These are phyloP conservation scores for Cytospora chrysosperma DNA, from an alignment of 2,329 filamentous ascomycete species.

Conservation along the genomic window DNA sequence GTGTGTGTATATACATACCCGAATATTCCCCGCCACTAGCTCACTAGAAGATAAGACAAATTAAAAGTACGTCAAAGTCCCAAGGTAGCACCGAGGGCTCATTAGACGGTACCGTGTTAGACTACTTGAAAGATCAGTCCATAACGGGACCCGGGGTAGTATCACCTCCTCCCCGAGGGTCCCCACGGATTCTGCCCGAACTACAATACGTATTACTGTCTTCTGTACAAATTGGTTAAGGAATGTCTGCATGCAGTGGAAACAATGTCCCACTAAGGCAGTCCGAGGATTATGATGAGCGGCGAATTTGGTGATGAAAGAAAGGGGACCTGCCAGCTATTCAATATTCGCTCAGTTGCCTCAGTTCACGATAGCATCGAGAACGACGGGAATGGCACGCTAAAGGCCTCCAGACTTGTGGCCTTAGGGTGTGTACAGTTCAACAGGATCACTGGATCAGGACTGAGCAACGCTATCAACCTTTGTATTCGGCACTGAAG, in stretches of 20 bases:
- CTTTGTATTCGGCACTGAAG: background rate
- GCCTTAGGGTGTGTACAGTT: too few species aligned
- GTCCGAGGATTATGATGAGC: background rate
- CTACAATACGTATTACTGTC: background rate
- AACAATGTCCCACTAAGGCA: background rate
- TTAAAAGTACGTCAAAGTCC: too few species aligned
- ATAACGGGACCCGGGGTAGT: too few species aligned
- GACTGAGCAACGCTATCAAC: background rate
- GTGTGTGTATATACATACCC: too few species aligned
- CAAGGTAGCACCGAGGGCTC: background rate
- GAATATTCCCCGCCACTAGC: too few species aligned
- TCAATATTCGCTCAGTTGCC: too few species aligned
- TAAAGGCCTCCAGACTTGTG: background rate
- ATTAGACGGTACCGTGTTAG: background rate
- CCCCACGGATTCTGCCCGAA: background rate
- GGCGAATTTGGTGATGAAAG: too few species aligned
- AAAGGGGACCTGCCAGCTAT: too few species aligned
- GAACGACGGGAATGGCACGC: background rate
- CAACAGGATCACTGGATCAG: too few species aligned
- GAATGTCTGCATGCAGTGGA: background rate
- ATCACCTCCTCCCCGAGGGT: too few species aligned
- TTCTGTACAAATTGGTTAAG: background rate
- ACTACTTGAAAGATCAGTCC: background rate
- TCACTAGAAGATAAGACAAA: too few species aligned
- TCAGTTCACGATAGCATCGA: background rate